phyloP scores from a whole-genome alignment of 2,329 filamentous ascomycete genomes.

The Sclerotinia sclerotiorum region DNA sequence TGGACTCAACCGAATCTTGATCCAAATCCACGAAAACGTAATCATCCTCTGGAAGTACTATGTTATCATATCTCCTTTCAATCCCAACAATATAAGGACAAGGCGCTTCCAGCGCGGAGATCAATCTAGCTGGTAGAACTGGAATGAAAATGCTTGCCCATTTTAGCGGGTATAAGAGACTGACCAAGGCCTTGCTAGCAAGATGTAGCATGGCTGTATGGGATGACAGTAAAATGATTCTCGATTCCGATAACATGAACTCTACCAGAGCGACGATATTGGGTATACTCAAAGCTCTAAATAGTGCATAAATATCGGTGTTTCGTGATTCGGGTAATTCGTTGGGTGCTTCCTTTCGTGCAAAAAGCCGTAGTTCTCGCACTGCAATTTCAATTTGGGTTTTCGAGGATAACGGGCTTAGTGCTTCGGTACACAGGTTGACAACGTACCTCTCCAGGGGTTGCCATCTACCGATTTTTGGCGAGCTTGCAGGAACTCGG shows the following conservation, averaged over 20 bases:
- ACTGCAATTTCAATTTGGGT: slow-evolving; percentile 93
- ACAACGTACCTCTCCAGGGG: slow-evolving; percentile 95
- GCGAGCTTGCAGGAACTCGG: slow-evolving; percentile 83
- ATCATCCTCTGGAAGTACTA: slow-evolving; percentile 88
- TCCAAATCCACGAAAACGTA: slow-evolving; percentile 95
- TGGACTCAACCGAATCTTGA: slow-evolving; percentile 84
- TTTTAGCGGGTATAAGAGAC: slow-evolving; percentile 82
- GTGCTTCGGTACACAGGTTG: slow-evolving; percentile 92
- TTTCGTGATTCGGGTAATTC: slow-evolving; percentile 90
- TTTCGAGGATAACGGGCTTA: slow-evolving; percentile 87
- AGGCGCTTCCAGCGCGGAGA: slow-evolving; percentile 89
- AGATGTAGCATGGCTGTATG: slow-evolving; percentile 96
- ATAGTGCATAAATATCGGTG: slow-evolving; percentile 89
- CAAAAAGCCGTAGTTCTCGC: slow-evolving; percentile 86
- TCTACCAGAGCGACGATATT: slow-evolving; percentile 94
- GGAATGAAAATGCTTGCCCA: slow-evolving; percentile 96
- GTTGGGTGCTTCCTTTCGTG: slow-evolving; percentile 87
- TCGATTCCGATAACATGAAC: slow-evolving; percentile 87
- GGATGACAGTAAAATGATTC: slow-evolving; percentile 93
- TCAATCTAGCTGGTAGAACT: slow-evolving; percentile 78
- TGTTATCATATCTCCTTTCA: slow-evolving; percentile 83
- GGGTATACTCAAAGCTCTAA: slow-evolving; percentile 82
- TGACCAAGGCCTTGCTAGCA: slow-evolving; percentile 82
- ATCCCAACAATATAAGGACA: slow-evolving; percentile 98
- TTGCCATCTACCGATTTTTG: slow-evolving; percentile 90